phyloP scores from a whole-genome alignment of 73 alveolate species.

The Blepharisma stoltei region DNA sequence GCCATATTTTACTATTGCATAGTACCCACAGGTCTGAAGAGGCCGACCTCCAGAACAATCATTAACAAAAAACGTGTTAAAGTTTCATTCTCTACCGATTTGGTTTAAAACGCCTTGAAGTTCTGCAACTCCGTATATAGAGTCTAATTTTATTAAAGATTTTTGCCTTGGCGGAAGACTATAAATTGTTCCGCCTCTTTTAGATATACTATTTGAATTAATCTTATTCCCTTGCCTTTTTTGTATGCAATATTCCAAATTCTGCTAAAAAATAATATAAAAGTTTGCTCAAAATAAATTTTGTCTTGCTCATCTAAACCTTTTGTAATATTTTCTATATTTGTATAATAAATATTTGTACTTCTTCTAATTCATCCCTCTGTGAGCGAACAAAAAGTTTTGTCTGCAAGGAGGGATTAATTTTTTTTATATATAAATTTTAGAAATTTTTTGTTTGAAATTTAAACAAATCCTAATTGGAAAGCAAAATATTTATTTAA shows the following conservation, averaged over 20 bases:
- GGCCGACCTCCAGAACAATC: not conserved
- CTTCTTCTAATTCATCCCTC: not conserved
- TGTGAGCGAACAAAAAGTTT: not conserved
- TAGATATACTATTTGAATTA: too few relatives aligned
- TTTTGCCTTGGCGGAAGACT: not conserved
- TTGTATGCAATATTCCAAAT: too few relatives aligned
- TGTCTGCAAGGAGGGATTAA: not conserved
- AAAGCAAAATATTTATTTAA: too few relatives aligned
- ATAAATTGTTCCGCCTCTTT: not conserved
- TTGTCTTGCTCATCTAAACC: not conserved
- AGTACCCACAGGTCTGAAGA: not conserved
- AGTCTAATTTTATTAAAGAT: not conserved
- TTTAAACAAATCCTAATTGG: too few relatives aligned
- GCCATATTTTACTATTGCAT: not conserved
- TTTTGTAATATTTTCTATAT: not conserved
- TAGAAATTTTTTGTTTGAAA: too few relatives aligned
- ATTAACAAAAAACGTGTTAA: constrained; percentile 11
- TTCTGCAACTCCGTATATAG: constrained; percentile 23
- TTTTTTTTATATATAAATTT: too few relatives aligned
- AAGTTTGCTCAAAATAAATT: not conserved
- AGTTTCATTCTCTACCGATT: constrained; percentile 27
- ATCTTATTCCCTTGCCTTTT: too few relatives aligned
- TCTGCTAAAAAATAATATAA: too few relatives aligned
- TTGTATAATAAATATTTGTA: not conserved
- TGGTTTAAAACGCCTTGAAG: constrained; percentile 11